Evolutionary conservation across 2,329 filamentous ascomycete genomes (phyloP), one percentile per base, ranked within the genome.

Genomic region (Pyrenochaeta sp.): DNA sequence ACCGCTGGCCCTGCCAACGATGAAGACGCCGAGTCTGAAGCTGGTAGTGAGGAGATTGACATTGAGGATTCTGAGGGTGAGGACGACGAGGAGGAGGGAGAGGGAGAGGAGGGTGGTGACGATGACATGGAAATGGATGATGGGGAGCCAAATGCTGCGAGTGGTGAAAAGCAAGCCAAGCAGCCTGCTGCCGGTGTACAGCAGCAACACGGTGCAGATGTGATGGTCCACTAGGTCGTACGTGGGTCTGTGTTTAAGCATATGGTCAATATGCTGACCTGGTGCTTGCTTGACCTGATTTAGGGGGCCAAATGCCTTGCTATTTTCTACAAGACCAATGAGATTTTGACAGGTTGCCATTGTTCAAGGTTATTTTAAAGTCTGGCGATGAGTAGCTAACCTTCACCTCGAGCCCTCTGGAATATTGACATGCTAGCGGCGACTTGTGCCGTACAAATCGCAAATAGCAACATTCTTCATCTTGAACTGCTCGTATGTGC

Each of bases 31-130:
- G 81, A 81, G 61, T 90, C 88, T 14, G 90, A 93, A 56, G 89
- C 87, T 54, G 90, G 87, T 61, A 91, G 88, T 67, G 90, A 92
- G 72, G 90, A 92, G 72, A 86, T 92, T 40, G 90, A 92, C 68
- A 88, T 87, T 49, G 90, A 92, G 75, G 91, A 87, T 65, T 87
- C 87, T 63, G 89, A 89, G 29, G 87, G 87, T 56, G 86, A 91
- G 20, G 86, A 91, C 15, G 86, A 91, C 23, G 87, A 91, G 31
- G 87, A 89, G 40, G 84, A 85, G 52, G 84, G 78, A 6, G 85
- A 83, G 30, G 86, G 83, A 42, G 84, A 83, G 27, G 86, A 84
- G 44, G 84, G 80, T 46, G 72, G 66, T 42, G 83, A 83, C 33
- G 82, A 84, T 35, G 80, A 82, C 60, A 82, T 85, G 62, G 83